These are phyloP conservation scores for Gymnopilus junonius DNA, from an alignment of 768 basidiomycete genomes.

Conservation along the genomic window DNA sequence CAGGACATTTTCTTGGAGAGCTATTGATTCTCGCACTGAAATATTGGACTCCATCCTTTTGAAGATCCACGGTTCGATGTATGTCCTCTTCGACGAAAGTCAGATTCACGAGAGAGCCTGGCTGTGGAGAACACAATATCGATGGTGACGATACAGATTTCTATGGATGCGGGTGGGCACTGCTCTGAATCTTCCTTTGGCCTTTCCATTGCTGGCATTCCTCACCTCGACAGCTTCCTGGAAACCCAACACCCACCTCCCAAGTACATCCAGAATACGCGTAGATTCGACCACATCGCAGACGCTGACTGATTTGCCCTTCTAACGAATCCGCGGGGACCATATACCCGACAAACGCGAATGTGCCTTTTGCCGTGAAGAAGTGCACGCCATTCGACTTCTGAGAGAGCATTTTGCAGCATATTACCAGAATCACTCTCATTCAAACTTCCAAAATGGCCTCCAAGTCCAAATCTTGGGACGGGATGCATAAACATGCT, in stretches of 20 bases:
- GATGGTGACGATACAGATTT: not conserved
- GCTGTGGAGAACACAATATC: not conserved
- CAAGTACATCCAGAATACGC: not conserved
- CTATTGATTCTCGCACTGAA: too few relatives aligned
- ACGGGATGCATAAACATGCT: not conserved
- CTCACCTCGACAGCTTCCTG: not conserved
- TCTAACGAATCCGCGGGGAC: not conserved
- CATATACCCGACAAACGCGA: not conserved
- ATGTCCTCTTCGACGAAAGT: too few relatives aligned
- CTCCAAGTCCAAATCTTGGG: not conserved
- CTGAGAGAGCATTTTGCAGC: not conserved
- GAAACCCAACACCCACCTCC: not conserved
- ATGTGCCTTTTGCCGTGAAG: not conserved
- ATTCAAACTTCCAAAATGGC: not conserved
- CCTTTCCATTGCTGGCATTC: not conserved
- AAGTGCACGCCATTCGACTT: not conserved
- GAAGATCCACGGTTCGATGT: too few relatives aligned
- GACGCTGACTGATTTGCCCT: not conserved
- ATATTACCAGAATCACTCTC: not conserved
- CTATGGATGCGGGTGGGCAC: not conserved
- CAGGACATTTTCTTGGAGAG: not conserved
- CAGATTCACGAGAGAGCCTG: too few relatives aligned
- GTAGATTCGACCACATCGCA: not conserved
- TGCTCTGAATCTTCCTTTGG: not conserved
- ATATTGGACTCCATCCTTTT: too few relatives aligned